phyloP scores from a whole-genome alignment of 768 basidiomycete species.

The Tylopilus intermedius region DNA sequence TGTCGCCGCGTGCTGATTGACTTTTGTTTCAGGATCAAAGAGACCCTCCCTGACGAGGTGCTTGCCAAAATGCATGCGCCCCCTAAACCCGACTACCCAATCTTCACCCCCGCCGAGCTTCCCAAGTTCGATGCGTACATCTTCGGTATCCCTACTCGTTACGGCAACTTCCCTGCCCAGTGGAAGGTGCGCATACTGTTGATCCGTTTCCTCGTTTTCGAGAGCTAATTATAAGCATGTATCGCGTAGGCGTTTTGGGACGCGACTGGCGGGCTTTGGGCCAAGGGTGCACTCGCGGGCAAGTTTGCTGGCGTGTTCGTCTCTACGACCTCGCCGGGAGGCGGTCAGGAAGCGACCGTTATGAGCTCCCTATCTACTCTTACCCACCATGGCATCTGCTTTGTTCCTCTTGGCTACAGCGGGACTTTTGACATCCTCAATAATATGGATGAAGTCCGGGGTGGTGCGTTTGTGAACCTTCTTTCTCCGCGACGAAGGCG shows the following conservation, averaged over 20 bases:
- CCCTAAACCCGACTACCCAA: conserved; percentile 55
- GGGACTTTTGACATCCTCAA: conserved; percentile 39
- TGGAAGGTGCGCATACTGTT: conserved; percentile 49
- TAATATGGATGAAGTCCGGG: conserved; percentile 46
- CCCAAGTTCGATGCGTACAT: conserved; percentile 36
- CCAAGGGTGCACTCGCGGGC: conserved; percentile 52
- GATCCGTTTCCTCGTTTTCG: neutral
- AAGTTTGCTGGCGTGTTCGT: conserved; percentile 75
- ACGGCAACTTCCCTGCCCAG: conserved; percentile 43
- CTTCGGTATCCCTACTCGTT: conserved; percentile 43
- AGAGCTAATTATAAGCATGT: neutral
- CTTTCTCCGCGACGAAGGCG: neutral
- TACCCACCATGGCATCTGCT: conserved; percentile 68
- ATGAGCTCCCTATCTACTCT: conserved; percentile 52
- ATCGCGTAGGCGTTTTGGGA: conserved; percentile 60
- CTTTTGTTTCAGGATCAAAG: conserved; percentile 49
- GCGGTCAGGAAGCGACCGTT: conserved; percentile 68
- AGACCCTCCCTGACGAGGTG: conserved; percentile 71
- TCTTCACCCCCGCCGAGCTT: conserved; percentile 15
- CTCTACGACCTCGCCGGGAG: conserved; percentile 62
- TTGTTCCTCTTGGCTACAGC: conserved; percentile 66
- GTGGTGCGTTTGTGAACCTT: conserved; percentile 41
- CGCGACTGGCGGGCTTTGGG: conserved; percentile 64
- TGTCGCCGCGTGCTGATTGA: conserved; percentile 22
- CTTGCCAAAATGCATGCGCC: conserved; percentile 66